Conservation (phyloP, 1,284 basidiomycete species). For the Tilletia walkeri region DNA sequence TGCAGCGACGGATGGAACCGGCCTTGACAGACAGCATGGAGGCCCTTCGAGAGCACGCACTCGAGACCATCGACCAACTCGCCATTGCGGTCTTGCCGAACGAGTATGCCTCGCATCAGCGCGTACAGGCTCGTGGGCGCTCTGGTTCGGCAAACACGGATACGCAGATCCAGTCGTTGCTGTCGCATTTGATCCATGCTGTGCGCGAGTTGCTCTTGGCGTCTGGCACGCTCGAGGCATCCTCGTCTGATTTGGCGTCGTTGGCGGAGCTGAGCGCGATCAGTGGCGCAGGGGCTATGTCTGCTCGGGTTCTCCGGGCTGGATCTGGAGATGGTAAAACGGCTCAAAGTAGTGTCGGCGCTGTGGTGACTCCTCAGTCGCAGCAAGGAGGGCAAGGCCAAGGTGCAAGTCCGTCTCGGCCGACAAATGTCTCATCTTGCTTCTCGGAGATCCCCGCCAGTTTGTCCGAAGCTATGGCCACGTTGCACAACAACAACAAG, state of each 20-base stretch:
- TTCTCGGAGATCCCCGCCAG: slow-evolving; percentile 5
- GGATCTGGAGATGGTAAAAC: not conserved
- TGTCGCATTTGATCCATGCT: not conserved
- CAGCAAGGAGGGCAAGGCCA: not conserved
- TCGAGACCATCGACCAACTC: slow-evolving; percentile 11
- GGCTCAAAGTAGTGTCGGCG: not conserved
- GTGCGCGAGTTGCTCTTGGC: not conserved
- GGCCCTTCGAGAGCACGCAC: not conserved
- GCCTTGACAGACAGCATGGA: not conserved
- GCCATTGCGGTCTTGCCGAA: slow-evolving; percentile 10
- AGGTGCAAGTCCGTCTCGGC: not conserved
- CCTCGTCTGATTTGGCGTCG: not conserved
- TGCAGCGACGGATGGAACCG: slow-evolving; percentile 11
- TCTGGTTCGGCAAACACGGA: not conserved
- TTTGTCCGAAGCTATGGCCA: slow-evolving; percentile 7
- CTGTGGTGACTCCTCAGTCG: not conserved
- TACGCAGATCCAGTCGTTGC: slow-evolving; percentile 3
- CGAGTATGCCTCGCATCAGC: slow-evolving; percentile 13
- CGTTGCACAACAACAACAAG: slow-evolving; percentile 11
- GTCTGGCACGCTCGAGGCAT: slow-evolving; percentile 1
- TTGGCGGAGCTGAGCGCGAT: not conserved
- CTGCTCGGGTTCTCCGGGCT: not conserved
- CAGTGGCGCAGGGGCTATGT: not conserved
- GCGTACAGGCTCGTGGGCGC: not conserved
- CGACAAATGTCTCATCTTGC: not conserved